Evolutionary conservation across 2,329 filamentous ascomycete species (phyloP), one percentile per base, ranked within the genome.

Genomic region (Ceratocystis variospora): DNA sequence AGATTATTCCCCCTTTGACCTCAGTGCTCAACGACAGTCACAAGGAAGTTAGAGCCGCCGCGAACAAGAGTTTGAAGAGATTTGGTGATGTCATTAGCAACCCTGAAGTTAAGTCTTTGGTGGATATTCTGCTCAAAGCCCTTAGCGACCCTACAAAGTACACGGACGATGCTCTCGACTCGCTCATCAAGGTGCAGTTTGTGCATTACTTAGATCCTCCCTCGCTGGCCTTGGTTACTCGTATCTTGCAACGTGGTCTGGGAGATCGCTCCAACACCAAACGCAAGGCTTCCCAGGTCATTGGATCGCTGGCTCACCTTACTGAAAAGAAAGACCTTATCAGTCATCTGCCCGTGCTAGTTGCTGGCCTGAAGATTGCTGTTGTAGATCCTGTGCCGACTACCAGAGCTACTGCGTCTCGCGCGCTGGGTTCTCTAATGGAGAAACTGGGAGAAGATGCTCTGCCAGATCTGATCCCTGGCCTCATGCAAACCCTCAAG

Each of bases 31-130:
- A 96, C 71, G 94, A 99, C 78, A 96, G 90, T 72, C 94, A 99
- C 78, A 99, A 99, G 76, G 94, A 99, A 77, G 94, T 99, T 41
- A 85, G 94, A 68, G 80, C 85, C 57, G 92, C 90, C 25, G 94
- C 94, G 6, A 99, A 99, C 76, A 87, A 93, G 76, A 96, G 91
- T 77, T 81, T 99, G 77, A 96, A 99, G 78, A 88, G 94, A 66
- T 99, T 99, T 74, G 94, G 95, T 70, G 95, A 99, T 75, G 95
- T 99, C 70, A 99, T 99, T 75, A 95, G 83, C 75, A 99, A 99
- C 75, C 94, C 94, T 3, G 94, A 99, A 76, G 90, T 99, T 73
- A 96, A 96, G 82, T 84, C 87, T 70, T 81, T 97, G 15, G 93
- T 97, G 67, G 87, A 88, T 71, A 88, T 96, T 66, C 83, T 99